A percentile compares a stretch with the other conserved stretches of the same genome.
Evolutionary conservation across 805 yeast species (phyloP).

Genomic region (Starmerella floricola): DNA sequence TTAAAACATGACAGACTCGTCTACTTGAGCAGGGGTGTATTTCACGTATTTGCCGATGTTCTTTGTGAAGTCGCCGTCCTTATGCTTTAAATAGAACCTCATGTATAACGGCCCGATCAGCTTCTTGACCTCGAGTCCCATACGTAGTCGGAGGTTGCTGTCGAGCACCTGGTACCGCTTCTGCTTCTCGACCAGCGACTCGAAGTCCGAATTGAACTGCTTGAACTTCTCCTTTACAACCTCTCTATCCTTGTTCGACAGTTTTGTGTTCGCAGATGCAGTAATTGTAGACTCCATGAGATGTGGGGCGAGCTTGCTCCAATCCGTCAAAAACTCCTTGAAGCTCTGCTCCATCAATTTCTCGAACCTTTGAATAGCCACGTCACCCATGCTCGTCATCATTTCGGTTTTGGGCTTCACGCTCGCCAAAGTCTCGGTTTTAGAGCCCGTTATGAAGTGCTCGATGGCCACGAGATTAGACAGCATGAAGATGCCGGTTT

Average conservation of each 20-base stretch:
- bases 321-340: conserved; percentile 52
- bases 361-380: conserved; percentile 33
- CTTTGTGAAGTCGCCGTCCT: conserved; percentile 57
- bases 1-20: conserved; percentile 18
- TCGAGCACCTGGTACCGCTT: conserved; percentile 57
- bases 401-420: conserved; percentile 34
- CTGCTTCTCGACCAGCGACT: conserved; percentile 56
- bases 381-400: conserved; percentile 22
- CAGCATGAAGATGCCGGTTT: conserved; percentile 35
- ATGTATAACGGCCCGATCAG: conserved; percentile 74
- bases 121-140: conserved; percentile 52
- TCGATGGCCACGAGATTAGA: conserved; percentile 19
- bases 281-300: conserved; percentile 72
- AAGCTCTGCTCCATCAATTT: conserved; percentile 41
- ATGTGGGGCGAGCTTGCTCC: conserved; percentile 68
- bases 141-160: conserved; percentile 45
- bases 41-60: conserved; percentile 59
- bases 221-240: conserved; percentile 72
- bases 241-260: conserved; percentile 58
- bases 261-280: conserved; percentile 25
- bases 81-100: conserved; percentile 69
- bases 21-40: conserved; percentile 36
- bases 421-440: conserved; percentile 10
- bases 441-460: conserved; percentile 18
- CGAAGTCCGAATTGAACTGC: conserved; percentile 72